Evolutionary conservation across 129 eudicot genomes (phyloP).

Genomic region (Mikania micrantha): DNA sequence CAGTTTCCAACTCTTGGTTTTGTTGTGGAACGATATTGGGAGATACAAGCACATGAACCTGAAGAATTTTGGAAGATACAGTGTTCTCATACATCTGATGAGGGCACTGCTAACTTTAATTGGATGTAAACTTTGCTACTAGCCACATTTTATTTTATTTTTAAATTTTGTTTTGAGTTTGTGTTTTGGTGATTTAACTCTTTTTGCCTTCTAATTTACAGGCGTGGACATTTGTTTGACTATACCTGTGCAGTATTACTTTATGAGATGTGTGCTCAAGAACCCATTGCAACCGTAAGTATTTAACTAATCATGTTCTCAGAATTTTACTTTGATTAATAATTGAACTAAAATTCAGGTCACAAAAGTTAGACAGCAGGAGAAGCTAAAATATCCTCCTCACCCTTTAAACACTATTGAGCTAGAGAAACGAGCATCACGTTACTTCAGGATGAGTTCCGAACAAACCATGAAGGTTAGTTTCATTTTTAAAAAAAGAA

Average conservation of each 20-base stretch:
- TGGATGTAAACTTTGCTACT: constrained; percentile 59
- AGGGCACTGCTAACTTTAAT: constrained; percentile 66
- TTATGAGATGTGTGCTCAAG: constrained; percentile 91
- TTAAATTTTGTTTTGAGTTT: background rate
- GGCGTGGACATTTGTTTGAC: constrained; percentile 95
- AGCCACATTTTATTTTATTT: background rate
- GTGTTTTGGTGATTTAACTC: constrained; percentile 9
- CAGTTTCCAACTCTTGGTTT: constrained; percentile 98
- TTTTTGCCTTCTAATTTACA: constrained; percentile 28
- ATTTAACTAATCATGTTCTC: constrained; percentile 1
- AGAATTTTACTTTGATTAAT: background rate
- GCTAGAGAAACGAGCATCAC: constrained; percentile 97
- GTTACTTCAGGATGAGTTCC: constrained; percentile 85
- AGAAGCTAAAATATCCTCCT: constrained; percentile 77
- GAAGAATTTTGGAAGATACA: constrained; percentile 95
- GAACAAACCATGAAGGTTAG: constrained; percentile 88
- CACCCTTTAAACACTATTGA: constrained; percentile 89
- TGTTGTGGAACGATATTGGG: constrained; percentile 97
- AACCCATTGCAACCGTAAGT: constrained; percentile 88
- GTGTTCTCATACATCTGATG: constrained; percentile 77
- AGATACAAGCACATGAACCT: constrained; percentile 90
- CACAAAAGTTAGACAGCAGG: constrained; percentile 66
- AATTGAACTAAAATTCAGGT: constrained; percentile 42
- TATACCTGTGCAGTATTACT: constrained; percentile 74
- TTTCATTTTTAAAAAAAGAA: background rate